Evolutionary conservation across 176 grass and related monocot species (phyloP), one percentile per base, ranked within the genome.

Genomic region (Avena insularis): DNA sequence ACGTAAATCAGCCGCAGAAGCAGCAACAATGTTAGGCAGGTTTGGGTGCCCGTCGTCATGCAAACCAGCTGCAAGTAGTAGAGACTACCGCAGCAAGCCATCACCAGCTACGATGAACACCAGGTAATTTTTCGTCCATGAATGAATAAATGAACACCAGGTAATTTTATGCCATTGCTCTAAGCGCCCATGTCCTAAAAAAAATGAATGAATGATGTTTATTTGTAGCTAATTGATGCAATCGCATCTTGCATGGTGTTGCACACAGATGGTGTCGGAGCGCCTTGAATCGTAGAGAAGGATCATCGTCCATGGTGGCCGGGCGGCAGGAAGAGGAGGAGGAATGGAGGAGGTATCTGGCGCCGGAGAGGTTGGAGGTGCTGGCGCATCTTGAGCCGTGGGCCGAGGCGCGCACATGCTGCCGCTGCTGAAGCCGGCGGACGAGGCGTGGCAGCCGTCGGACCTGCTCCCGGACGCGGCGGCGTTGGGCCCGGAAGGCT

Each of bases 391-490:
- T 98, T 60, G 95, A 98, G 78, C 86, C 86, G 5, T 98, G 95
- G 95, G 93, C 86, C 6, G 88, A 86, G 50, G 58, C 25, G 58
- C 25, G 9, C 33, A 75, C 77, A 45, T 98, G 38, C 89, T 98
- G 43, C 91, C 95, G 45, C 85, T 98, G 14, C 93, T 98, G n/a
- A 92, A 89, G 59, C 88, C 95, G 3, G 87, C 56, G 23, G 95
- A 95, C 15, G 12, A 54, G 25, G 79, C 73, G 72, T 98, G 95
- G 95, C 95, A 98, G 80, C 95, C 95, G 36, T 83, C 93, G 0
- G 91, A 98, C 87, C 33, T 98, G 36, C 80, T 98, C 46, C 95
- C 95, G 5, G 91, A 98, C 85, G 84, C 95, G 49, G 71, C 80
- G n/a, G 69, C 36, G 17, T 49, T 89, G 2, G 69, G 88, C 2